phyloP scores from a whole-genome alignment of 2,329 filamentous ascomycete genomes.

The Nemania diffusa region DNA sequence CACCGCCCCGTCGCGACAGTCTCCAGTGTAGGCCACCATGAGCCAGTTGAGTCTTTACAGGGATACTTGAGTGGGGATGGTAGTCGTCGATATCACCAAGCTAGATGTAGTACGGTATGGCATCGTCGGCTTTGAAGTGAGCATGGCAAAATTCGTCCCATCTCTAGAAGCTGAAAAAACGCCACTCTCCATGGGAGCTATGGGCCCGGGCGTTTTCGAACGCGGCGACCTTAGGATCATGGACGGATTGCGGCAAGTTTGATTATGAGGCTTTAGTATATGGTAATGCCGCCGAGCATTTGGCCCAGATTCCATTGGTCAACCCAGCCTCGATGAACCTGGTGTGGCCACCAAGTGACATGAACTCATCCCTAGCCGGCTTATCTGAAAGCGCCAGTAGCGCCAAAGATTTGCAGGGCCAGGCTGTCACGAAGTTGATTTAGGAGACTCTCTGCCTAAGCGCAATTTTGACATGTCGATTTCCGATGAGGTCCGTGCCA shows the following conservation, averaged over 20 bases:
- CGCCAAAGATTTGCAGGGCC: not conserved
- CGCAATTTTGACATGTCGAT: slow-evolving; percentile 1
- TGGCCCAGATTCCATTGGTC: not conserved
- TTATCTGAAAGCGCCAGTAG: not conserved
- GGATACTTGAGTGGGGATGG: slow-evolving; percentile 41
- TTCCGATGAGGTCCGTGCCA: not conserved
- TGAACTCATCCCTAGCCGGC: not conserved
- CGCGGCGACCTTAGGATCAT: slow-evolving; percentile 26
- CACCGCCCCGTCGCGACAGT: slow-evolving; percentile 33
- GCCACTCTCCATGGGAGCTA: not conserved
- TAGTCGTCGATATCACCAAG: slow-evolving; percentile 39
- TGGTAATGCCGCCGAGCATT: not conserved
- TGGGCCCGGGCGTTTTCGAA: slow-evolving; percentile 5
- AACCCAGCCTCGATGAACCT: not conserved
- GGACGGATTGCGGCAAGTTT: slow-evolving; percentile 32
- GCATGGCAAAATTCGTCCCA: slow-evolving; percentile 28
- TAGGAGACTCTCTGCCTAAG: not conserved
- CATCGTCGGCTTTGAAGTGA: slow-evolving; percentile 39
- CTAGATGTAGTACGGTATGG: slow-evolving; percentile 35
- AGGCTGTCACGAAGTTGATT: not conserved
- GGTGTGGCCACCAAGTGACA: not conserved
- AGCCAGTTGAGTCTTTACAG: slow-evolving; percentile 30
- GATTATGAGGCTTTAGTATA: slow-evolving; percentile 11
- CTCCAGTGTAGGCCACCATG: slow-evolving; percentile 29
- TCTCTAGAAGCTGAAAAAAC: slow-evolving; percentile 22